A percentile compares a stretch with the other conserved stretches of the same genome.
Evolutionary conservation across 805 yeast genomes (phyloP).

Genomic region (Clavispora vitiphila): DNA sequence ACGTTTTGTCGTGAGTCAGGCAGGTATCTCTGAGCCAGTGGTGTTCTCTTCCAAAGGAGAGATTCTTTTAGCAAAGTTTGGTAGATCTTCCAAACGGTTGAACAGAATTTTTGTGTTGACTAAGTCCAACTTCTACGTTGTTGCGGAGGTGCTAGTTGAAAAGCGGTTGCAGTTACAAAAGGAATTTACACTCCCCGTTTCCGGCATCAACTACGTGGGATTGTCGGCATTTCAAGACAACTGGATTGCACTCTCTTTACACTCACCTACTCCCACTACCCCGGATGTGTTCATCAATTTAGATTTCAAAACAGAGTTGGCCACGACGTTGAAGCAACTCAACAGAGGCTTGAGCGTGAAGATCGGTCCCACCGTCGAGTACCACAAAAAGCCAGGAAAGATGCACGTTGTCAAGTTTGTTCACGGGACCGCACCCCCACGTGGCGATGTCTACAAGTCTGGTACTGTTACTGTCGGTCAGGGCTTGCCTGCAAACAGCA

Average conservation of each 20-base stretch:
- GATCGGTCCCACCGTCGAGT: conserved; percentile 68
- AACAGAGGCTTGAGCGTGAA: conserved; percentile 55
- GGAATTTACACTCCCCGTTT: conserved; percentile 61
- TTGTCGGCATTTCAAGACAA: conserved; percentile 81
- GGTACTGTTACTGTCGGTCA: conserved; percentile 75
- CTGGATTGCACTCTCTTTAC: conserved; percentile 74
- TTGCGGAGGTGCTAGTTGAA: conserved; percentile 69
- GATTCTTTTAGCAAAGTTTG: conserved; percentile 77
- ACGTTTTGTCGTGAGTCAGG: conserved; percentile 61
- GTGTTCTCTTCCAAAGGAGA: conserved; percentile 81
- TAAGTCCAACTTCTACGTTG: conserved; percentile 52
- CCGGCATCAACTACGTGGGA: conserved; percentile 55
- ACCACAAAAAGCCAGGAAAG: conserved; percentile 88
- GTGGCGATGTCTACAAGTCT: conserved; percentile 79
- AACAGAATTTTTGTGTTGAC: conserved; percentile 73
- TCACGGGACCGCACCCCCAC: conserved; percentile 50
- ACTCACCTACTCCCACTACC: conserved; percentile 40
- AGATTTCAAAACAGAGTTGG: conserved; percentile 82
- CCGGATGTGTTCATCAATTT: conserved; percentile 82
- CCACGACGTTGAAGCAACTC: conserved; percentile 64
- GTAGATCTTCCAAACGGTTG: conserved; percentile 80
- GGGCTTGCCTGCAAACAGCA: conserved; percentile 72
- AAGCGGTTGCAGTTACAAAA: conserved; percentile 48
- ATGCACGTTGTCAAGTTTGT: conserved; percentile 72
- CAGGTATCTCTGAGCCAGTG: conserved; percentile 66